Base-by-base conservation (phyloP, 768 basidiomycete genomes). In the Tricholoma sp. region DNA sequence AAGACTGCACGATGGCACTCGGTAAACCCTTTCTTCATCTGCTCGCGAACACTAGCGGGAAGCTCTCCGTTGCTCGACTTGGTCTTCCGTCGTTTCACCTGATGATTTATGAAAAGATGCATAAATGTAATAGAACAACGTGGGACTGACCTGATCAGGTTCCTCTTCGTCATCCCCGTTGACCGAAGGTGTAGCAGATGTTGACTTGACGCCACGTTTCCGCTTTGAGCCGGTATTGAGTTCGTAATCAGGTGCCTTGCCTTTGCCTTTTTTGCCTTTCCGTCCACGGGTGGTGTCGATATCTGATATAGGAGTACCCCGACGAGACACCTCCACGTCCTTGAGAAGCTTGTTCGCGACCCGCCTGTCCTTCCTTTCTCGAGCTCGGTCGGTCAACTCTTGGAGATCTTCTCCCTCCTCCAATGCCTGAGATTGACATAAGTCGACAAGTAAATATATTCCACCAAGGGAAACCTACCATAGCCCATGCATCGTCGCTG, bases 401-500 rank as follows among this genome's bases (percentile, higher is more conserved):
- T 88, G 80, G 37, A 91, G 65, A 64, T 91, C 90, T 67, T 91
- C 88, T 24, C 89, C 89, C 8, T 91, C 89, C 66, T 91, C 89
- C 47, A 91, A 72, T 52, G 89, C 88, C 85, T 86, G 56, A 37
- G 50, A 53, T 50, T 1, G 18, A 34, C 56, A 47, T 39, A 54
- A 59, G 52, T 53, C 12, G 58, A 50, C 17, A 42, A 42, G 50
- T 32, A 51, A 17, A 32, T 20, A 29, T 34, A 55, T 10, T 57
- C 47, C 17, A 37, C 20, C 50, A 55, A 49, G 28, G 39, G 15
- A 52, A 18, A 75, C 80, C 57, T 66, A 88, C 88, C 80, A 89
- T 80, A 32, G 92, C 84, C 89, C 93, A 97, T 62, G 94, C 88
- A 65, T 97, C 96, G 62, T 98, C 96, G 52, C 85, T 88, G 55